These are phyloP conservation scores for Aspergillus spinulosporus DNA, from an alignment of 2,329 filamentous ascomycete species.

Conservation along the genomic window DNA sequence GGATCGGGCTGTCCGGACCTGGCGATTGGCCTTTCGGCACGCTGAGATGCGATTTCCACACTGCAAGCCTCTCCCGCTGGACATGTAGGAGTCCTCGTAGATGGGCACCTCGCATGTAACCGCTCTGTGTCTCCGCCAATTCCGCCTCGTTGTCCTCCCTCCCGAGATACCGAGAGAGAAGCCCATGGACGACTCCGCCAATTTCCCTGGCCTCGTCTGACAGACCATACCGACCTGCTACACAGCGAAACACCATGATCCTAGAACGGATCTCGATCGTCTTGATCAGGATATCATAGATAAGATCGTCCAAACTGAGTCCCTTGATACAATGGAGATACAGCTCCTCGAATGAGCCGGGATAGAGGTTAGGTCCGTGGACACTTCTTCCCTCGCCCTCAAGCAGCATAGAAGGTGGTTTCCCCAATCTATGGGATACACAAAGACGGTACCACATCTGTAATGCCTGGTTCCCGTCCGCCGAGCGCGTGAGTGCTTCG, in stretches of 20 bases:
- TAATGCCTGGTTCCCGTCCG: slow-evolving; percentile 7
- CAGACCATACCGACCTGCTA: slow-evolving; percentile 7
- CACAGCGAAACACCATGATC: slow-evolving; percentile 20
- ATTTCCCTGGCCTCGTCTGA: slow-evolving; percentile 12
- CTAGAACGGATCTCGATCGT: slow-evolving; percentile 22
- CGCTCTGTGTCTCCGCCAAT: not conserved
- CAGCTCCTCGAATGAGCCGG: slow-evolving; percentile 17
- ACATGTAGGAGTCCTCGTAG: not conserved
- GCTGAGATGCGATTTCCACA: not conserved
- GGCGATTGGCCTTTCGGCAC: not conserved
- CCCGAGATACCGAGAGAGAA: not conserved
- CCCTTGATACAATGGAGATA: slow-evolving; percentile 21
- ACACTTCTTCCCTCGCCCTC: slow-evolving; percentile 20
- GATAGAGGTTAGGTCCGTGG: slow-evolving; percentile 12
- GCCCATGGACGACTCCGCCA: not conserved
- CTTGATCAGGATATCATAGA: slow-evolving; percentile 27
- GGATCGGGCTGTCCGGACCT: not conserved
- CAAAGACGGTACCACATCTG: slow-evolving; percentile 28
- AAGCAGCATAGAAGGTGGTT: slow-evolving; percentile 20
- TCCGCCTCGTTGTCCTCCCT: too few relatives aligned
- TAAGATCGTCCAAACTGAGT: slow-evolving; percentile 23
- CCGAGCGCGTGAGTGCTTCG: not conserved
- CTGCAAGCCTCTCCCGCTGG: not conserved
- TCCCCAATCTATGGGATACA: slow-evolving; percentile 21
- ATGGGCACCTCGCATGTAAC: not conserved